Evolutionary conservation across 768 basidiomycete species (phyloP).

Genomic region (Hirschioporus abietinus): DNA sequence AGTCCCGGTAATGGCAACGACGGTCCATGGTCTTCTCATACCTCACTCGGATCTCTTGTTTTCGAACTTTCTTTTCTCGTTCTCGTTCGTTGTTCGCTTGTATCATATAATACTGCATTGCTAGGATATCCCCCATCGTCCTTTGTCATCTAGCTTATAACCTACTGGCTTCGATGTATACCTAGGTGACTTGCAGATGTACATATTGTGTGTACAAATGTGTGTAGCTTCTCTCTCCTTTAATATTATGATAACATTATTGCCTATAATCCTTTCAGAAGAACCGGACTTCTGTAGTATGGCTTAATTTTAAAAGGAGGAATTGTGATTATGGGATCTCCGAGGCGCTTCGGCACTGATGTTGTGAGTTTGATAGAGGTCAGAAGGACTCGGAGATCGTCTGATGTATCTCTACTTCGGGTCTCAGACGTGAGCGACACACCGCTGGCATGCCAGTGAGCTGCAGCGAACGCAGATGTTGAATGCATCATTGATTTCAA

Average conservation of each 20-base stretch:
- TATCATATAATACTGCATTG: background rate
- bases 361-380: background rate
- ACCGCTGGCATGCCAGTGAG: background rate
- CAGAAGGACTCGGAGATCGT: background rate
- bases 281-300: too few relatives aligned
- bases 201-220: background rate
- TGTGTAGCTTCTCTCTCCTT: background rate
- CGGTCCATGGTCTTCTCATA: background rate
- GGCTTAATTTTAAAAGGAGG: too few relatives aligned
- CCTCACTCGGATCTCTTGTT: too few relatives aligned
- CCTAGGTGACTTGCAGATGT: background rate
- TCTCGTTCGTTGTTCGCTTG: background rate
- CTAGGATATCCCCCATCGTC: background rate
- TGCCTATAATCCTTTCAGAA: too few relatives aligned
- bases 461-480: background rate
- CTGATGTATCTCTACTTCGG: background rate
- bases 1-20: background rate
- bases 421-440: background rate
- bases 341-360: background rate
- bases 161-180: background rate
- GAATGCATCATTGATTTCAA: background rate
- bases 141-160: background rate
- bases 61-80: background rate
- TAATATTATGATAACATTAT: background rate
- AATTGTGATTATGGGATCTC: background rate